Conservation (phyloP, 495 filamentous ascomycete genomes). For the Xylaria sp. region DNA sequence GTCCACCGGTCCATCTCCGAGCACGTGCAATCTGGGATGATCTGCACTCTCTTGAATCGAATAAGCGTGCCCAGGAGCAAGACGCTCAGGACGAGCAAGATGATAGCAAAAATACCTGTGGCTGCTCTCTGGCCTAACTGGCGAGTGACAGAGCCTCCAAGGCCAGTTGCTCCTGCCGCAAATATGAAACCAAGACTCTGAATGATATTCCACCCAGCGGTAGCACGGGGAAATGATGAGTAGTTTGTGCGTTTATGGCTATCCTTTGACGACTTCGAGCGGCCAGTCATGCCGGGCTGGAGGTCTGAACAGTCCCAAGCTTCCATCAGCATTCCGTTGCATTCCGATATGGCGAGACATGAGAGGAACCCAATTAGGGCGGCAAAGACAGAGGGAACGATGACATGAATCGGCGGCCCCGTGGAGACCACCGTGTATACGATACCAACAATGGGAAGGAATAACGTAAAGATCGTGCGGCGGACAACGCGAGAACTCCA, state of each 20-base stretch:
- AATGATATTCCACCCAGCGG: constrained; percentile 72
- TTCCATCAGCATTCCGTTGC: constrained; percentile 79
- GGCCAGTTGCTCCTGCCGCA: constrained; percentile 67
- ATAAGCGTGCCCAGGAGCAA: constrained; percentile 64
- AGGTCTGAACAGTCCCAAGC: constrained; percentile 79
- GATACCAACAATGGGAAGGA: constrained; percentile 69
- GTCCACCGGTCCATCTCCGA: constrained; percentile 59
- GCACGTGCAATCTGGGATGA: constrained; percentile 65
- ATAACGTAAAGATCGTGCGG: constrained; percentile 66
- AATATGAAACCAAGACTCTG: constrained; percentile 70
- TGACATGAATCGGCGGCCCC: constrained; percentile 63
- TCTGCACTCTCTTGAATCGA: constrained; percentile 68
- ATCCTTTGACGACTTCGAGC: constrained; percentile 54
- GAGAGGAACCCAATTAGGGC: constrained; percentile 71
- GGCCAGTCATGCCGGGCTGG: constrained; percentile 65
- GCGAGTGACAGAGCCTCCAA: constrained; percentile 67
- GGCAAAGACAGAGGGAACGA: constrained; percentile 70
- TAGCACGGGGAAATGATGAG: constrained; percentile 71
- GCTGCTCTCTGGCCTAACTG: constrained; percentile 68
- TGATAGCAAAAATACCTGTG: constrained; percentile 67
- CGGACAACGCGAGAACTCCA: constrained; percentile 75
- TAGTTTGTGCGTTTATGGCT: constrained; percentile 62
- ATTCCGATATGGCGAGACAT: constrained; percentile 76
- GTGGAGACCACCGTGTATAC: constrained; percentile 68
- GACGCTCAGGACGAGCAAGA: constrained; percentile 67